phyloP scores from a whole-genome alignment of 1,284 basidiomycete species.

The Austropuccinia psidii region DNA sequence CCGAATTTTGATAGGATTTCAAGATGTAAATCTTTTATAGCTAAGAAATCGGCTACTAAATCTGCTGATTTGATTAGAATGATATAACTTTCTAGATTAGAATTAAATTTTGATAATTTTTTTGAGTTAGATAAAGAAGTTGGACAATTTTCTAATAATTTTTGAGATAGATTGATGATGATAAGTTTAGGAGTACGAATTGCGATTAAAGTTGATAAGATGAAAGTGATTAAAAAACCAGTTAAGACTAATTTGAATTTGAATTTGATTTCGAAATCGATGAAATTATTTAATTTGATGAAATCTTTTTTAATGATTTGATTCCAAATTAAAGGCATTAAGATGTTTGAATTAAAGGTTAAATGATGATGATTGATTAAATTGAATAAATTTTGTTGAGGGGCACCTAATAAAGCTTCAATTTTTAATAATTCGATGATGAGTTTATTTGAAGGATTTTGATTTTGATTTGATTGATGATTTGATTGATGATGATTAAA shows the following conservation, averaged over 20 bases:
- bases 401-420: not conserved
- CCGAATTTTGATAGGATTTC: not conserved
- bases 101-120: not conserved
- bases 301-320: slow-evolving; percentile 19
- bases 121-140: not conserved
- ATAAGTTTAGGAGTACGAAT: slow-evolving; percentile 16
- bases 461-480: not conserved
- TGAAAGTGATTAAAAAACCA: slow-evolving; percentile 13
- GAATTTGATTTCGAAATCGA: slow-evolving; percentile 20
- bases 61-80: not conserved
- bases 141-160: slow-evolving; percentile 18
- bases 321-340: slow-evolving; percentile 26
- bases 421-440: not conserved
- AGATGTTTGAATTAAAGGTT: not conserved
- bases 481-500: too few relatives aligned
- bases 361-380: slow-evolving; percentile 5
- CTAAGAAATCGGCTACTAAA: not conserved
- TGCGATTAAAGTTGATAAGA: slow-evolving; percentile 12
- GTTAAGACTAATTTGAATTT: slow-evolving; percentile 27
- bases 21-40: slow-evolving; percentile 23
- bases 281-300: not conserved
- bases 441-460: not conserved
- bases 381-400: not conserved
- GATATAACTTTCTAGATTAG: not conserved
- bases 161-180: slow-evolving; percentile 23